Evolutionary conservation across 148 eudicot genomes (phyloP).

Genomic region (Rhododendron simsii): DNA sequence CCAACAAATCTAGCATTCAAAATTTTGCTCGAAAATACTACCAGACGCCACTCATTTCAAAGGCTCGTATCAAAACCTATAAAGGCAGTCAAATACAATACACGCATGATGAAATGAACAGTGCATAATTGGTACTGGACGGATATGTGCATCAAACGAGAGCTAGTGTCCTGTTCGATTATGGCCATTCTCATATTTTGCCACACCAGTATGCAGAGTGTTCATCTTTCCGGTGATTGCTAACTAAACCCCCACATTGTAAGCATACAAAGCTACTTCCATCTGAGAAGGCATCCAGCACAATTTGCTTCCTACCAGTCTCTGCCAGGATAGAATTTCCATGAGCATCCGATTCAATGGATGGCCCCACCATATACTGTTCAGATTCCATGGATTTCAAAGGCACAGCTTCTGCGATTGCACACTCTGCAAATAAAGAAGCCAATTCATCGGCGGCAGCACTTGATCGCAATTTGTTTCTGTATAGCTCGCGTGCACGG

Average conservation of each 20-base stretch:
- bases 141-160: slow-evolving; percentile 7
- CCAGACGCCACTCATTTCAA: neutral
- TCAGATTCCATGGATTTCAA: slow-evolving; percentile 14
- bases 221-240: slow-evolving; percentile 76
- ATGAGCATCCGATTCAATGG: slow-evolving; percentile 35
- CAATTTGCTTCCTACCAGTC: slow-evolving; percentile 72
- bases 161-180: neutral
- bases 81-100: neutral
- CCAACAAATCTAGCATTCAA: neutral
- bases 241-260: slow-evolving; percentile 91
- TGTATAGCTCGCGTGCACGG: slow-evolving; percentile 80
- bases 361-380: neutral
- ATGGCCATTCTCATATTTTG: slow-evolving; percentile 19
- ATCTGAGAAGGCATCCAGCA: slow-evolving; percentile 82
- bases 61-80: neutral
- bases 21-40: neutral
- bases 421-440: slow-evolving; percentile 94
- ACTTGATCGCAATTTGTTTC: slow-evolving; percentile 53
- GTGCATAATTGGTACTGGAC: neutral
- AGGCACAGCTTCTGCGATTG: slow-evolving; percentile 84
- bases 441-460: slow-evolving; percentile 84
- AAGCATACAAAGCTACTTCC: slow-evolving; percentile 92
- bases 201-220: slow-evolving; percentile 85
- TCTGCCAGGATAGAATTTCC: slow-evolving; percentile 80
- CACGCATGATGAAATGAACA: neutral